A percentile compares a stretch with the other conserved stretches of the same genome.
These are phyloP conservation scores for Deuterostichococcus epilithicus DNA, from an alignment of 139 green algal genomes.

Conservation along the genomic window DNA sequence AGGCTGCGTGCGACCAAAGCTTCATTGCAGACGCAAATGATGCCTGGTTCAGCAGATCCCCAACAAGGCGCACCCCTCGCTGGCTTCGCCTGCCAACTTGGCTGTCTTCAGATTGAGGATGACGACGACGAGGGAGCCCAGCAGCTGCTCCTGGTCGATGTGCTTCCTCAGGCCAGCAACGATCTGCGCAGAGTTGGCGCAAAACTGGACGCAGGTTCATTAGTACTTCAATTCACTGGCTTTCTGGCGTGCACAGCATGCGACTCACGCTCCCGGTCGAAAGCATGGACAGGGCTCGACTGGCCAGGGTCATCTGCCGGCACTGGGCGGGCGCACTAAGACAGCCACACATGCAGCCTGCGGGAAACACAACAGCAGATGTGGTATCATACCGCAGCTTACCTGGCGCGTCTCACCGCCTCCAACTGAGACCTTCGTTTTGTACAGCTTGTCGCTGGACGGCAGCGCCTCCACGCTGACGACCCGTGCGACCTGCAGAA, in stretches of 20 bases:
- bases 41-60: too few relatives aligned
- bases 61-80: slow-evolving; percentile 6
- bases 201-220: background rate
- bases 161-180: slow-evolving; percentile 22
- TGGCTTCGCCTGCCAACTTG: slow-evolving; percentile 26
- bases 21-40: too few relatives aligned
- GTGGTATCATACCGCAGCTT: background rate
- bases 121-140: slow-evolving; percentile 18
- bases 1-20: too few relatives aligned
- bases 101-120: slow-evolving; percentile 35
- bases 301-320: background rate
- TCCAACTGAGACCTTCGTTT: slow-evolving; percentile 37
- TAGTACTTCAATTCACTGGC: background rate
- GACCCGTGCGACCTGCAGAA: slow-evolving; percentile 26
- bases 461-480: slow-evolving; percentile 25
- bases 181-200: background rate
- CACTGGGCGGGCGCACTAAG: background rate
- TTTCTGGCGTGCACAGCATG: background rate
- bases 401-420: slow-evolving; percentile 35
- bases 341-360: background rate
- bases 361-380: background rate
- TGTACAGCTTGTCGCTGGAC: slow-evolving; percentile 47
- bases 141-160: slow-evolving; percentile 6
- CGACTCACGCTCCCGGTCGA: background rate
- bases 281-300: background rate